These are phyloP conservation scores for Falciphora oryzae DNA, from an alignment of 2,329 filamentous ascomycete genomes.

Conservation along the genomic window DNA sequence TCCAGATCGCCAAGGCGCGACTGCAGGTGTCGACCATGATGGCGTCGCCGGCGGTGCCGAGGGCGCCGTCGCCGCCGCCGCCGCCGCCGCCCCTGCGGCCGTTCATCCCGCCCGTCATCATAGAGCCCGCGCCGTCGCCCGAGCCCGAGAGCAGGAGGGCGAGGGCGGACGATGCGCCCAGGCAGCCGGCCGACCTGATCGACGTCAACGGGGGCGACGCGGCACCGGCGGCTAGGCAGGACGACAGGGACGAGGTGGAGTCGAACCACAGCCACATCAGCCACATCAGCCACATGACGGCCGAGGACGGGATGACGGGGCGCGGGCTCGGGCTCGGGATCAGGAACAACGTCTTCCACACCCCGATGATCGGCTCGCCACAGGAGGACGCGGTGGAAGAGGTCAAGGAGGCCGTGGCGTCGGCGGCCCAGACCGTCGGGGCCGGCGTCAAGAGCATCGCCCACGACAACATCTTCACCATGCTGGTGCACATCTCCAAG, in stretches of 20 bases:
- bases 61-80: slow-evolving; percentile 5
- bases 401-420: slow-evolving; percentile 22
- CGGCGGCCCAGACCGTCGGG: slow-evolving; percentile 21
- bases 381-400: slow-evolving; percentile 7
- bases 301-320: neutral
- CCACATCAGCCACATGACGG: neutral
- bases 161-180: slow-evolving; percentile 11
- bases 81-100: neutral
- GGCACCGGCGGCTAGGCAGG: slow-evolving; percentile 4
- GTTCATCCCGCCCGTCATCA: neutral
- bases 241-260: slow-evolving; percentile 3
- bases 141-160: slow-evolving; percentile 19
- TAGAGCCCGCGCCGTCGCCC: slow-evolving; percentile 16
- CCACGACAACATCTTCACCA: slow-evolving; percentile 53
- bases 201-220: slow-evolving; percentile 14
- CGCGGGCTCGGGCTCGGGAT: neutral
- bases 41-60: neutral
- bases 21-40: slow-evolving; percentile 57
- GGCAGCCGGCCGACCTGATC: slow-evolving; percentile 4
- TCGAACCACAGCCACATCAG: neutral
- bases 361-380: neutral
- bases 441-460: slow-evolving; percentile 22
- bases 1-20: slow-evolving; percentile 77
- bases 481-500: slow-evolving; percentile 51
- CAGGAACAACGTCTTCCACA: too few species aligned